These are phyloP conservation scores for Sporobolomyces pararoseus DNA, from an alignment of 768 basidiomycete genomes.

Conservation along the genomic window DNA sequence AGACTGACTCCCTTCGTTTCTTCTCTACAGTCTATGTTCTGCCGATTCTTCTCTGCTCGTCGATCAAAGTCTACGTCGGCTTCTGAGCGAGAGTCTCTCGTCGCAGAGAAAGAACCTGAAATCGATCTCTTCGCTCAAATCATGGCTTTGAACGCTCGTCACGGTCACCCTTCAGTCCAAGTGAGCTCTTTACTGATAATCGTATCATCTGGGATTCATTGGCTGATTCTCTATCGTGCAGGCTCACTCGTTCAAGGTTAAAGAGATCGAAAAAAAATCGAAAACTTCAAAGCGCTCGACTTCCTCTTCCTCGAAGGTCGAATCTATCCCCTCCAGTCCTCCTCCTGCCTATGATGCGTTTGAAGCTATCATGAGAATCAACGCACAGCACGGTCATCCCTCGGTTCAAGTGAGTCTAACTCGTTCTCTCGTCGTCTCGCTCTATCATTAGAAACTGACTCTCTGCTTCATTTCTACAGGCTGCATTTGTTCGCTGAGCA, in stretches of 20 bases:
- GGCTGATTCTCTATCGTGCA: background rate
- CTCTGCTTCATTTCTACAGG: constrained; percentile 2
- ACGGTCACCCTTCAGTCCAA: constrained; percentile 26
- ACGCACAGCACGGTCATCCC: constrained; percentile 23
- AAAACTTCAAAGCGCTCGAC: background rate
- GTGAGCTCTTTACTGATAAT: background rate
- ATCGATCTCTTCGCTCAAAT: constrained; percentile 8
- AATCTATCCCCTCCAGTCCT: background rate
- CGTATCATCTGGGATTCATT: too few relatives aligned
- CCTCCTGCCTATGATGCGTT: constrained; percentile 11
- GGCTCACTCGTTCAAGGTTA: constrained; percentile 8
- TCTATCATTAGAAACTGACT: background rate
- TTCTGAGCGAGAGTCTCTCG: background rate
- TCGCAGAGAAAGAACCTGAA: background rate
- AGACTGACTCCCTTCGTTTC: background rate
- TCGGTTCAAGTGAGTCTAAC: constrained; percentile 25
- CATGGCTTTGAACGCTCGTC: constrained; percentile 28
- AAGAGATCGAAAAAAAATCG: background rate
- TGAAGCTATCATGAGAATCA: constrained; percentile 16
- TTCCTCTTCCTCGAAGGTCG: too few relatives aligned
- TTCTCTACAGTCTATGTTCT: background rate
- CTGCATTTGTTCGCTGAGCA: constrained; percentile 3
- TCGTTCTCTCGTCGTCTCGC: too few relatives aligned
- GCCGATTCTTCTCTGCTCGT: background rate
- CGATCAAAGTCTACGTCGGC: background rate